These are phyloP conservation scores for Lyophyllum semitale DNA, from an alignment of 768 basidiomycete genomes.

Conservation along the genomic window DNA sequence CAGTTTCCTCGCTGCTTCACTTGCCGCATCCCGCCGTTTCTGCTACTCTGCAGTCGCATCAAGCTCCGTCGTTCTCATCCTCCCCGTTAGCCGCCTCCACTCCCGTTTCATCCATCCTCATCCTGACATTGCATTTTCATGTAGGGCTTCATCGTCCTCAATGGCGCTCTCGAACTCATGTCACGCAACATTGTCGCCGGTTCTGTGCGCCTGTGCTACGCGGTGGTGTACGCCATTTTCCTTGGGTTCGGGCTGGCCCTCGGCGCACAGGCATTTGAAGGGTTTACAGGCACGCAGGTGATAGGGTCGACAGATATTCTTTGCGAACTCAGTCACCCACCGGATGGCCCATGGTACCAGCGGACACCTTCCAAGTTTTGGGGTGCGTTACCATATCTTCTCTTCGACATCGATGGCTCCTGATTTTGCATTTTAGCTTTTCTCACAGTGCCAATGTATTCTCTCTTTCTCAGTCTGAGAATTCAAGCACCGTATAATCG, in stretches of 20 bases:
- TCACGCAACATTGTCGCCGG: slow-evolving; percentile 83
- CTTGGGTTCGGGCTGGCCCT: slow-evolving; percentile 83
- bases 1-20: slow-evolving; percentile 76
- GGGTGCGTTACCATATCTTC: slow-evolving; percentile 48
- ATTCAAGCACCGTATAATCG: slow-evolving; percentile 61
- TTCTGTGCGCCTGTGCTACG: slow-evolving; percentile 81
- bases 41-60: slow-evolving; percentile 84
- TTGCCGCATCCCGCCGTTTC: slow-evolving; percentile 67
- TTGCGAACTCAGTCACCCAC: slow-evolving; percentile 58
- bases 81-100: slow-evolving; percentile 52
- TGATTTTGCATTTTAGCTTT: slow-evolving; percentile 45
- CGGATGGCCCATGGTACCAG: slow-evolving; percentile 71
- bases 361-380: slow-evolving; percentile 69
- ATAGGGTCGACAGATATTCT: slow-evolving; percentile 58
- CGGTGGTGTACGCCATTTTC: slow-evolving; percentile 77
- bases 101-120: not conserved
- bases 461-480: slow-evolving; percentile 64
- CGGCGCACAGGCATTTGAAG: slow-evolving; percentile 68
- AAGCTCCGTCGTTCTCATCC: slow-evolving; percentile 75
- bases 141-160: slow-evolving; percentile 67
- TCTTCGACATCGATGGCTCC: not conserved
- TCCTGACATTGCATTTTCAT: not conserved
- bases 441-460: slow-evolving; percentile 70
- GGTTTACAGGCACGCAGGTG: slow-evolving; percentile 49
- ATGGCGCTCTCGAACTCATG: slow-evolving; percentile 76